Evolutionary conservation across 768 basidiomycete genomes (phyloP).

Genomic region (Podaxis sp.): DNA sequence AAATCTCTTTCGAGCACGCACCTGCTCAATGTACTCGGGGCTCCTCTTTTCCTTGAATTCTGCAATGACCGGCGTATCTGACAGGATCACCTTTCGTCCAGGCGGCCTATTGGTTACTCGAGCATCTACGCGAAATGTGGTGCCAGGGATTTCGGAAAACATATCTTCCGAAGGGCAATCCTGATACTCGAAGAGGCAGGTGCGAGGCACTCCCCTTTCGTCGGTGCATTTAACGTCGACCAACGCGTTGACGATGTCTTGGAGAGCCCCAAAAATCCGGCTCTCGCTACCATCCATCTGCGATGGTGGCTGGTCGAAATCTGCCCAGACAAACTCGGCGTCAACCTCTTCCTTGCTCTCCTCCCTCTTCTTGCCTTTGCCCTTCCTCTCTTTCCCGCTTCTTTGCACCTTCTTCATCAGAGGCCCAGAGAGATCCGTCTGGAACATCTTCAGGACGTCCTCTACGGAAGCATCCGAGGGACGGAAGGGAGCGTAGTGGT

Average conservation of each 20-base stretch:
- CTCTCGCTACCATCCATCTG: not conserved
- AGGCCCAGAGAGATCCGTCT: not conserved
- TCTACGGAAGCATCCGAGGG: not conserved
- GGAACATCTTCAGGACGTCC: not conserved
- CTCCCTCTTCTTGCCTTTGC: too few relatives aligned
- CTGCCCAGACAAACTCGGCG: too few relatives aligned
- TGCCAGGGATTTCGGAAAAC: not conserved
- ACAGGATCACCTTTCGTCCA: not conserved
- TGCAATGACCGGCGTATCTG: not conserved
- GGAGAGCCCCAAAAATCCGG: not conserved
- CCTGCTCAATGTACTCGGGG: not conserved
- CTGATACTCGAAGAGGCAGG: not conserved
- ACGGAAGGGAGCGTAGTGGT: not conserved
- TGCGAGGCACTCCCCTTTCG: not conserved
- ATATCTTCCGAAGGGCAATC: not conserved
- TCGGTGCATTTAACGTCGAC: not conserved
- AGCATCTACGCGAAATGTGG: not conserved
- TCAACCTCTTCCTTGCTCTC: too few relatives aligned
- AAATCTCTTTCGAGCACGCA: not conserved
- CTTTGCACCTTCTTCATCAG: not conserved
- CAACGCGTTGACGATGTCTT: not conserved
- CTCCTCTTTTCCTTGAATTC: not conserved
- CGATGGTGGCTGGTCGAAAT: too few relatives aligned
- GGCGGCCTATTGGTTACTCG: not conserved
- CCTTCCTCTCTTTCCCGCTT: too few relatives aligned